Percentiles rank a stretch among this genome's conserved stretches.
phyloP scores from a whole-genome alignment of 768 basidiomycete genomes.

The Lyophyllum decastes region DNA sequence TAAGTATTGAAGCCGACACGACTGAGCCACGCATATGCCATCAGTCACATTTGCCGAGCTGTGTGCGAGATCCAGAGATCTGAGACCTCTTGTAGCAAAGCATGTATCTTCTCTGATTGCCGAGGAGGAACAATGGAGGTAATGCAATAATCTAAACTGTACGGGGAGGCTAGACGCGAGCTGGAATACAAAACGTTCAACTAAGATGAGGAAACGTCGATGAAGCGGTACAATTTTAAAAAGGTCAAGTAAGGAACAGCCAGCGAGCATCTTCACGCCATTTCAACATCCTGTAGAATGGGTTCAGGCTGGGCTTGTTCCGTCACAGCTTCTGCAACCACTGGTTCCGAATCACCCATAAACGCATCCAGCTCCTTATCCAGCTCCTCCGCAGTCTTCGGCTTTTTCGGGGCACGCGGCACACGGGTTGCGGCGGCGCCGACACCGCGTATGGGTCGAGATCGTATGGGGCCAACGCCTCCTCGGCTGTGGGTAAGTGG shows the following conservation, averaged over 20 bases:
- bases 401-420: slow-evolving; percentile 45
- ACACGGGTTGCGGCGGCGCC: slow-evolving; percentile 23
- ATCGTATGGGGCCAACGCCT: slow-evolving; percentile 51
- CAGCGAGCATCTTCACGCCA: slow-evolving; percentile 36
- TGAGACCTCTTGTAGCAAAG: background rate
- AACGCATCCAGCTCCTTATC: slow-evolving; percentile 89
- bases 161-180: background rate
- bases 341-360: slow-evolving; percentile 61
- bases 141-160: background rate
- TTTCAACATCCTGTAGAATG: slow-evolving; percentile 51
- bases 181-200: slow-evolving; percentile 10
- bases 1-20: background rate
- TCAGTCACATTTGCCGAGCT: background rate
- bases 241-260: background rate
- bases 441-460: slow-evolving; percentile 33
- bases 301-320: slow-evolving; percentile 18
- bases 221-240: slow-evolving; percentile 3
- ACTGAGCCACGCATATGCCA: background rate
- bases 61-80: background rate
- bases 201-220: background rate
- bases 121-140: background rate
- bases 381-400: slow-evolving; percentile 79
- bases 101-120: background rate
- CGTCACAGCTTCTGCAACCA: slow-evolving; percentile 16
- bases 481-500: slow-evolving; percentile 25